phyloP scores from a whole-genome alignment of 805 yeast genomes.

The Cyberlindnera petersonii region DNA sequence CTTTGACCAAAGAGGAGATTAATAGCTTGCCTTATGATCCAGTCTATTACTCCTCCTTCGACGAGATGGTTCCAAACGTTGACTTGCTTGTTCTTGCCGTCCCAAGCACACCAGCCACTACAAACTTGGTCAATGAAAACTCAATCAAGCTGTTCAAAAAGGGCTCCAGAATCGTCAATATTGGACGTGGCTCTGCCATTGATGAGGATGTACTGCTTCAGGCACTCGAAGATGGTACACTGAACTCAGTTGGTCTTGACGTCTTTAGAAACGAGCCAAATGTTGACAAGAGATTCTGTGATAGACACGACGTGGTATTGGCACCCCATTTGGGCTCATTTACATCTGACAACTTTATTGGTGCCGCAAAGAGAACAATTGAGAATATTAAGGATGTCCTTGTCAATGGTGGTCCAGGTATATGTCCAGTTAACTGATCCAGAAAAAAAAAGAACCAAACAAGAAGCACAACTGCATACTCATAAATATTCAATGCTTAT shows the following conservation, averaged over 20 bases:
- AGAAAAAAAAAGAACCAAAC: not conserved
- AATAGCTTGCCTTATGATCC: conserved; percentile 44
- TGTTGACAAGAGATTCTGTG: conserved; percentile 45
- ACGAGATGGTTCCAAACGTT: conserved; percentile 36
- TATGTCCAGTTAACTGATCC: conserved; percentile 15
- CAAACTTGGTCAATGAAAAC: conserved; percentile 46
- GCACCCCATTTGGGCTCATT: conserved; percentile 75
- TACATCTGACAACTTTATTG: conserved; percentile 50
- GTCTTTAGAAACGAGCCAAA: conserved; percentile 64
- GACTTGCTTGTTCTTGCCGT: conserved; percentile 62
- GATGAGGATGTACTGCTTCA: conserved; percentile 58
- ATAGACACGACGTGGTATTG: conserved; percentile 59
- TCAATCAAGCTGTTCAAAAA: conserved; percentile 44
- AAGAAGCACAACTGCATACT: too few relatives aligned
- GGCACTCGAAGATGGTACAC: conserved; percentile 56
- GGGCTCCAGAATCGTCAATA: conserved; percentile 62
- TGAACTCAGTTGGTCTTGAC: conserved; percentile 68
- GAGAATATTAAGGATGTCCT: conserved; percentile 41
- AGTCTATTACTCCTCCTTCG: conserved; percentile 42
- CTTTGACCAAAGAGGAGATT: conserved; percentile 32
- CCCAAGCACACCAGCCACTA: conserved; percentile 58
- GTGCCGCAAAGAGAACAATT: conserved; percentile 50
- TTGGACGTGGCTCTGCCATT: conserved; percentile 68
- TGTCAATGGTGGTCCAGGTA: conserved; percentile 13
- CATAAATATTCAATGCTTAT: too few relatives aligned